A percentile compares a stretch with the other conserved stretches of the same genome.
phyloP scores from a whole-genome alignment of 768 basidiomycete genomes.

The Lentinula sp. region DNA sequence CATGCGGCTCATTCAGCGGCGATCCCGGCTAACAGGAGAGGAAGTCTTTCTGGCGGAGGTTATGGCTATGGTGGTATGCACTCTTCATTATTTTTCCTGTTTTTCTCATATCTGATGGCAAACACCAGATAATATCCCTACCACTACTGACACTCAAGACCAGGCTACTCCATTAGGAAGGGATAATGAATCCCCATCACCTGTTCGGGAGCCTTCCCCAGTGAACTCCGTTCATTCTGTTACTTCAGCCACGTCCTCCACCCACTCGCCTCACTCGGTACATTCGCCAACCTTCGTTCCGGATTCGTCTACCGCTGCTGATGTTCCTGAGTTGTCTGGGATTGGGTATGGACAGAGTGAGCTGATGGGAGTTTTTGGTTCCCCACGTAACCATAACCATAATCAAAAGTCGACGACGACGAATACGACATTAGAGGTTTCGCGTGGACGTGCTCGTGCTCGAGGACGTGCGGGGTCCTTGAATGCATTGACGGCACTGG shows the following conservation, averaged over 20 bases:
- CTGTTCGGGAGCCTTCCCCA: neutral
- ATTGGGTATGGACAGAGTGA: conserved; percentile 11
- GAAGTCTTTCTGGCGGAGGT: neutral
- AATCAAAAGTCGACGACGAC: neutral
- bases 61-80: neutral
- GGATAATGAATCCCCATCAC: neutral
- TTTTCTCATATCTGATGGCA: no score
- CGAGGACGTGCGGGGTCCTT: neutral
- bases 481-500: neutral
- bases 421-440: neutral
- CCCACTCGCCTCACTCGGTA: neutral
- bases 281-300: conserved; percentile 54
- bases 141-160: neutral
- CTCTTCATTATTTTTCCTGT: neutral
- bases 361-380: conserved; percentile 39
- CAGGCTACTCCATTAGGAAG: neutral
- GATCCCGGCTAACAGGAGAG: neutral
- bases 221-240: neutral
- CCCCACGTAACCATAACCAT: neutral
- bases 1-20: neutral
- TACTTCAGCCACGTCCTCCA: neutral
- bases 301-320: conserved; percentile 54
- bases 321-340: neutral
- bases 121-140: neutral
- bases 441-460: neutral